Base-by-base conservation (phyloP, 495 filamentous ascomycete species). In the Podospora australis region DNA sequence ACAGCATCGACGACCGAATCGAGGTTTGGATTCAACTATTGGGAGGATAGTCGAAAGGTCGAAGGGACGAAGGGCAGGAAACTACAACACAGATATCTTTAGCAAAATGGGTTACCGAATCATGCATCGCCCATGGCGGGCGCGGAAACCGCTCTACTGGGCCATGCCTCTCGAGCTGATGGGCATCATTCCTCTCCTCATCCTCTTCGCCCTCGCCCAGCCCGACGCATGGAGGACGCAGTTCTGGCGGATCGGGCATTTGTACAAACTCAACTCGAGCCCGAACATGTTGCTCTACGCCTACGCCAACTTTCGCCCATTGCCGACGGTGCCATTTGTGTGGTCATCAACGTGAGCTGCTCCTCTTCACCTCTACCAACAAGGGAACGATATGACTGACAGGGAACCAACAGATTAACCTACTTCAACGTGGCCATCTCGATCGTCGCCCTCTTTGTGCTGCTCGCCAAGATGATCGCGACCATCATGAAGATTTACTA, bases 341-440 rank as follows among this genome's bases (percentile, higher is more conserved):
- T 96, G 90, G 90, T 87, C 84, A 34, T 70, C 77, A 55, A 80
- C 83, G 90, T 96, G 74, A 55, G 86, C 78, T 39, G 53, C 44
- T 17, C 32, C 35, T 24, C 19, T n/a, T 28, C 47, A 38, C 17
- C 8, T 49, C 44, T 24, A 29, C n/a, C 26, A 52, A n/a, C n/a
- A n/a, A n/a, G n/a, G n/a, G n/a, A n/a, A n/a, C n/a, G n/a, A n/a
- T n/a, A n/a, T n/a, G n/a, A n/a, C n/a, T n/a, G n/a, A n/a, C n/a
- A n/a, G n/a, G n/a, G n/a, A n/a, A n/a, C 5, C 1, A 25, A 28
- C 65, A 96, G 89, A 58, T 65, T 88, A 32, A 90, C 86, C 42
- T 71, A 84, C 43, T 95, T 71, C 69, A 91, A 94, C 63, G 79
- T 95, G 49, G 83, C 88, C 46, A 81, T 95, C 58, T 79, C 86